Evolutionary conservation across 108 stramenopile genomes (phyloP).

Genomic region (Skeletonema costatum): DNA sequence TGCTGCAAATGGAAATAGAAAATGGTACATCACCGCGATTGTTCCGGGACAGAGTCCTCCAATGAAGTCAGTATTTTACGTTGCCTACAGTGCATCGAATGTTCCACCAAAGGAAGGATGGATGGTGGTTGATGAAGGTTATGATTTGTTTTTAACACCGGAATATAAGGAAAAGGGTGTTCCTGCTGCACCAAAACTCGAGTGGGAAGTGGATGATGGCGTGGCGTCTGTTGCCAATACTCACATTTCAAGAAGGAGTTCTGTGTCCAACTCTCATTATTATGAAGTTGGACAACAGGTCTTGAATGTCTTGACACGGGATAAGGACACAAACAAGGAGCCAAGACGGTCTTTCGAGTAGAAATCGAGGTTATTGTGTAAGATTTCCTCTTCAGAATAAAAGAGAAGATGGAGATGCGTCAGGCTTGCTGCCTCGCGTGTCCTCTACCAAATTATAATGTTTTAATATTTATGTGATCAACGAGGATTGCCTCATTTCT

Average conservation of each 20-base stretch:
- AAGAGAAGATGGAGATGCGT: not conserved
- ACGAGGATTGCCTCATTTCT: too few species aligned
- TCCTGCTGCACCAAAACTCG: not conserved
- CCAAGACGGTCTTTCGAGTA: not conserved
- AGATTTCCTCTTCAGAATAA: not conserved
- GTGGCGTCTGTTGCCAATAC: not conserved
- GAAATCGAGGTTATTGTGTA: not conserved
- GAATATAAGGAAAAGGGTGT: constrained; percentile 12
- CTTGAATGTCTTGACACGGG: not conserved
- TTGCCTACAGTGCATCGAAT: constrained; percentile 1
- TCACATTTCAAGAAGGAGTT: not conserved
- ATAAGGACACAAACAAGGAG: not conserved
- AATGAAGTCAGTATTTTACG: constrained; percentile 14
- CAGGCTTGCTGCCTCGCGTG: too few species aligned
- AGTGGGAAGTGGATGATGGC: not conserved
- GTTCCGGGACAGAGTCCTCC: not conserved
- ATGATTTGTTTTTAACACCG: constrained; percentile 12
- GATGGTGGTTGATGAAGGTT: constrained; percentile 14
- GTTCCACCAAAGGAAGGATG: constrained; percentile 17
- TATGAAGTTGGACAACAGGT: not conserved
- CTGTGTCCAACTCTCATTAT: not conserved
- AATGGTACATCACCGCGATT: constrained; percentile 28
- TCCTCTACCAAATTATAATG: too few species aligned
- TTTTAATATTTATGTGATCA: too few species aligned
- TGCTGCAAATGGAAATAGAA: constrained; percentile 9